Conservation (phyloP, 139 green algal genomes). For the Chlamydomonas incerta region DNA sequence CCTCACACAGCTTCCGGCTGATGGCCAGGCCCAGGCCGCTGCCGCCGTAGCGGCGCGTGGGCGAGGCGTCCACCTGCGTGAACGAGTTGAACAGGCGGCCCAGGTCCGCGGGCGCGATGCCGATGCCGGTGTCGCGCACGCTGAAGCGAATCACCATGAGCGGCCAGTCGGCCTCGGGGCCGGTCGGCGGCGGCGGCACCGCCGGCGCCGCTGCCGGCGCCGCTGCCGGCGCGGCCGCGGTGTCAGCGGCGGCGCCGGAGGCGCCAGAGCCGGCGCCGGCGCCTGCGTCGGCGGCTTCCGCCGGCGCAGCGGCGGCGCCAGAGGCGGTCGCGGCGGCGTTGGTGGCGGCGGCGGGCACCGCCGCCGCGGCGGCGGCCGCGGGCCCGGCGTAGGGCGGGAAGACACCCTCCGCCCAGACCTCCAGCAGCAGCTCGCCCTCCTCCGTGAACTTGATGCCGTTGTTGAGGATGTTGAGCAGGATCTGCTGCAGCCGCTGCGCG, state of each 20-base stretch:
- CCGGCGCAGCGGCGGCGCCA: neutral
- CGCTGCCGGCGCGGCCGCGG: neutral
- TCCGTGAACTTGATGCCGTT: slow-evolving; percentile 95
- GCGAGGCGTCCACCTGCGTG: slow-evolving; percentile 66
- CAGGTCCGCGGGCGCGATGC: slow-evolving; percentile 71
- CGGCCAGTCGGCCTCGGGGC: slow-evolving; percentile 25
- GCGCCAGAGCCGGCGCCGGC: neutral
- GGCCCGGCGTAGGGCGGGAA: neutral
- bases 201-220: neutral
- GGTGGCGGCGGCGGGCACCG: neutral
- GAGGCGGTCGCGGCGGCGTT: neutral
- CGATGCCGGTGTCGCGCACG: slow-evolving; percentile 88
- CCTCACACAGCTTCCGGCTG: slow-evolving; percentile 79
- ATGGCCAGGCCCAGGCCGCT: slow-evolving; percentile 90
- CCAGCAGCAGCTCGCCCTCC: slow-evolving; percentile 76
- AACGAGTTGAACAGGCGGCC: slow-evolving; percentile 81
- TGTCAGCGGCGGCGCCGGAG: neutral
- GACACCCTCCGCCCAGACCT: slow-evolving; percentile 62
- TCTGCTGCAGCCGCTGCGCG: slow-evolving; percentile 81
- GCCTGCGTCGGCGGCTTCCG: neutral
- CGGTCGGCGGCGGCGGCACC: neutral
- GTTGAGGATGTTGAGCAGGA: slow-evolving; percentile 92
- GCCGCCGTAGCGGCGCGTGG: slow-evolving; percentile 79
- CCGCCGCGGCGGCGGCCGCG: neutral
- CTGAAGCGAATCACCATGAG: slow-evolving; percentile 67